A percentile compares a stretch with the other conserved stretches of the same genome.
Evolutionary conservation across 192 early-diverging fungal genomes (phyloP).

Genomic region (Podila verticillata): DNA sequence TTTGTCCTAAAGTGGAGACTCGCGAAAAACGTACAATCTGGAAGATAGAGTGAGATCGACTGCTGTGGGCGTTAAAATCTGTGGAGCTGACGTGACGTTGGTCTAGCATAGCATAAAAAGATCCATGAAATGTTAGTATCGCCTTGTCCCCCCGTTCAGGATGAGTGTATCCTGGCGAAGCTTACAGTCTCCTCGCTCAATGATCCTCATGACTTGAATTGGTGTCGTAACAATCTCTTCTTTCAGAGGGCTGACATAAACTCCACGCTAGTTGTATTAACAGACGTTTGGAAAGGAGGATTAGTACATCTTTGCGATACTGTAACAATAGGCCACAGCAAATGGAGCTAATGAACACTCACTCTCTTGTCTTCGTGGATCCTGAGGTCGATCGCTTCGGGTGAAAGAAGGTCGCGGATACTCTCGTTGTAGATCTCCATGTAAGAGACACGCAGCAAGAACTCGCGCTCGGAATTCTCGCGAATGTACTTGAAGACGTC

Average conservation of each 20-base stretch:
- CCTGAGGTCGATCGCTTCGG: constrained; percentile 82
- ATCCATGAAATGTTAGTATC: neutral
- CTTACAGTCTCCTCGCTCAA: constrained; percentile 78
- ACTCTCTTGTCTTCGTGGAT: constrained; percentile 82
- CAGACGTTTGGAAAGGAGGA: neutral
- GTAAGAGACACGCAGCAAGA: constrained; percentile 94
- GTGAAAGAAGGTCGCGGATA: constrained; percentile 89
- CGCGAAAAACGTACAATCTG: constrained; percentile 70
- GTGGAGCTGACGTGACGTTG: constrained; percentile 92
- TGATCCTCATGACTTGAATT: constrained; percentile 77
- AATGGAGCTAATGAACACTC: neutral
- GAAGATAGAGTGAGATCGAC: constrained; percentile 96
- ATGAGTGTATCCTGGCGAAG: neutral
- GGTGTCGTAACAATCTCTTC: constrained; percentile 80
- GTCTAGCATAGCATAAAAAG: constrained; percentile 31
- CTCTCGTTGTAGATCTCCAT: constrained; percentile 98
- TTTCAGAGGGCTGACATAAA: constrained; percentile 76
- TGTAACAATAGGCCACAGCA: neutral
- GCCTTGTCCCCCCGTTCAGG: no score
- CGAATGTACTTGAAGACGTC: constrained; percentile 82
- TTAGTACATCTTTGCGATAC: neutral
- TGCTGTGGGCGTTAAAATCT: constrained; percentile 91
- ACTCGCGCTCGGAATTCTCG: constrained; percentile 77
- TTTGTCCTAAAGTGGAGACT: neutral
- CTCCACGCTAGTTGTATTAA: constrained; percentile 60